phyloP scores from a whole-genome alignment of 1,139 yeast genomes.

The Hanseniaspora gamundiae region DNA sequence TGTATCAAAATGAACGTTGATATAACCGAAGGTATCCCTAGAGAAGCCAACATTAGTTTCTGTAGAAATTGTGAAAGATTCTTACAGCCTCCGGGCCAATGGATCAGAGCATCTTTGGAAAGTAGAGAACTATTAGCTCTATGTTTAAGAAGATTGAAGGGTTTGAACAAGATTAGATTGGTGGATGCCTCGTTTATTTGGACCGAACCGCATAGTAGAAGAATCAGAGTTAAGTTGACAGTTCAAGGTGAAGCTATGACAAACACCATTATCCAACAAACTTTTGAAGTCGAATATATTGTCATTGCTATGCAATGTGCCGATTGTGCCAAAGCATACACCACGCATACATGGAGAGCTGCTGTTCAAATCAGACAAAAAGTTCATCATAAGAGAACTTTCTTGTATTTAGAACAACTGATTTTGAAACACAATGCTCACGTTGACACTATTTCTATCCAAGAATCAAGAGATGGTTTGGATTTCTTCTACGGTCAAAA shows the following conservation, averaged over 20 bases:
- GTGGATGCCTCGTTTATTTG: conserved; percentile 92
- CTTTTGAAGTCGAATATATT: conserved; percentile 87
- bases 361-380: conserved; percentile 95
- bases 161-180: conserved; percentile 75
- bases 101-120: conserved; percentile 87
- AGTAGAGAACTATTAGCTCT: conserved; percentile 85
- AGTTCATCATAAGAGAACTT: conserved; percentile 93
- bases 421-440: conserved; percentile 91
- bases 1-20: conserved; percentile 91
- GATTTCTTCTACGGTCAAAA: conserved; percentile 85
- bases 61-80: conserved; percentile 97
- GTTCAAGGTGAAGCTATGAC: conserved; percentile 96
- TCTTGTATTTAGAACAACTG: conserved; percentile 86
- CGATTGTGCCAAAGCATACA: conserved; percentile 94
- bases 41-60: conserved; percentile 85
- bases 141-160: conserved; percentile 78
- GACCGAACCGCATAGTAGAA: conserved; percentile 98
- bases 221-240: conserved; percentile 80
- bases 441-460: conserved; percentile 83
- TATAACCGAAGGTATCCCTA: conserved; percentile 89
- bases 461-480: conserved; percentile 87
- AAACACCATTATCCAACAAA: conserved; percentile 86
- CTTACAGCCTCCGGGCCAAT: conserved; percentile 86
- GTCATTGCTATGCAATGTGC: conserved; percentile 97
- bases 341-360: conserved; percentile 96